A percentile compares a stretch with the other conserved stretches of the same genome.
phyloP scores from a whole-genome alignment of 495 filamentous ascomycete genomes.

The Glonium stellatum region DNA sequence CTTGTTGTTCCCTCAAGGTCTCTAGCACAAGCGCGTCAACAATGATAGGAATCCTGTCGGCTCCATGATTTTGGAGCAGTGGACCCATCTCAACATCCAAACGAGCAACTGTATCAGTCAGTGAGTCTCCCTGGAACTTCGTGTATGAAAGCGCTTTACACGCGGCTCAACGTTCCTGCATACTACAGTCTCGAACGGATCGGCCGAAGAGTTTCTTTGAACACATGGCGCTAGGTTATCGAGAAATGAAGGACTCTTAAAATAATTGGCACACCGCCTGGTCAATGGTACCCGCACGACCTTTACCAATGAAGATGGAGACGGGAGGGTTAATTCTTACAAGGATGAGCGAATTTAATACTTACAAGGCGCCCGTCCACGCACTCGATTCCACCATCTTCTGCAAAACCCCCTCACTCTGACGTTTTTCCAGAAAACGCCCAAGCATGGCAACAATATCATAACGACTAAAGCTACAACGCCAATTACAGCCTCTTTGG shows the following conservation, averaged over 20 bases:
- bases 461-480: background rate
- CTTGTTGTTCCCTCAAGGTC: background rate
- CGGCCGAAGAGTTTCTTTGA: no score
- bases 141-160: no score
- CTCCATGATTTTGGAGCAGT: background rate
- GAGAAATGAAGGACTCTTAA: no score
- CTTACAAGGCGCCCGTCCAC: background rate
- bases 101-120: background rate
- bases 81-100: background rate
- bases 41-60: background rate
- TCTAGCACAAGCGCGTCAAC: background rate
- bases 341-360: background rate
- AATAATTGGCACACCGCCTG: no score
- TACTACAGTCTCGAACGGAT: background rate
- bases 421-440: background rate
- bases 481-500: background rate
- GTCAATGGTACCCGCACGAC: background rate
- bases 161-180: no score
- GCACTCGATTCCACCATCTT: background rate
- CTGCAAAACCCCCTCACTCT: background rate
- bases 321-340: background rate
- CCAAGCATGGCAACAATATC: background rate
- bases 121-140: background rate
- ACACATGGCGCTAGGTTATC: no score
- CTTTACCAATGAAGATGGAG: background rate